These are phyloP conservation scores for Cutaneotrichosporon spelunceum DNA, from an alignment of 1,284 basidiomycete species.

Conservation along the genomic window DNA sequence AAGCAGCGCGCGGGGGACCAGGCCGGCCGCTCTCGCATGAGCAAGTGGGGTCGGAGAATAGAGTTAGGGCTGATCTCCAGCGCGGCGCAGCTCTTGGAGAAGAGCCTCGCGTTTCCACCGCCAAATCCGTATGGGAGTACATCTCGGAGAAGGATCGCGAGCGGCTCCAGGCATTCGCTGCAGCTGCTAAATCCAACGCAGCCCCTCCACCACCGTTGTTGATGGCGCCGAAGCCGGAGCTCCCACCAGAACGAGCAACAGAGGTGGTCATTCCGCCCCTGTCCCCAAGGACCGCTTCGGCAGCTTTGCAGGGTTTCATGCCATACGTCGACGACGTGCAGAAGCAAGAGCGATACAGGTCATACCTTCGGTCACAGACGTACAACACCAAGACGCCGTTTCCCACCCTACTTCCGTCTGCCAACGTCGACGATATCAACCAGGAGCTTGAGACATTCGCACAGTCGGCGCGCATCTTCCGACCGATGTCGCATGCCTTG, in stretches of 20 bases:
- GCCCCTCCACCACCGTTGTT: constrained; percentile 28
- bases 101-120: constrained; percentile 57
- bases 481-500: constrained; percentile 88
- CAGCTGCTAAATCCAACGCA: constrained; percentile 25
- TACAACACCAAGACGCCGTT: constrained; percentile 53
- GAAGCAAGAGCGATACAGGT: constrained; percentile 80
- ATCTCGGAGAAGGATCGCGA: constrained; percentile 86
- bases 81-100: constrained; percentile 82
- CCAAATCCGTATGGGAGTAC: constrained; percentile 80
- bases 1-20: constrained; percentile 26
- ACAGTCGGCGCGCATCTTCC: constrained; percentile 82
- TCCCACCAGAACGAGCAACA: constrained; percentile 26
- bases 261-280: constrained; percentile 59
- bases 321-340: constrained; percentile 74
- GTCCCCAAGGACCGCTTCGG: constrained; percentile 73
- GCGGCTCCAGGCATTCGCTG: constrained; percentile 66
- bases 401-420: constrained; percentile 57
- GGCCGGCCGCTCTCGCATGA: constrained; percentile 41
- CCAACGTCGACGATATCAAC: constrained; percentile 66
- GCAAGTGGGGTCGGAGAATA: constrained; percentile 31
- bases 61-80: constrained; percentile 51
- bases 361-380: constrained; percentile 74
- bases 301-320: constrained; percentile 83
- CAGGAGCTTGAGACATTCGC: constrained; percentile 82
- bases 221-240: constrained; percentile 24